These are phyloP conservation scores for Colletotrichum sp. DNA, from an alignment of 2,329 filamentous ascomycete genomes.

Conservation along the genomic window DNA sequence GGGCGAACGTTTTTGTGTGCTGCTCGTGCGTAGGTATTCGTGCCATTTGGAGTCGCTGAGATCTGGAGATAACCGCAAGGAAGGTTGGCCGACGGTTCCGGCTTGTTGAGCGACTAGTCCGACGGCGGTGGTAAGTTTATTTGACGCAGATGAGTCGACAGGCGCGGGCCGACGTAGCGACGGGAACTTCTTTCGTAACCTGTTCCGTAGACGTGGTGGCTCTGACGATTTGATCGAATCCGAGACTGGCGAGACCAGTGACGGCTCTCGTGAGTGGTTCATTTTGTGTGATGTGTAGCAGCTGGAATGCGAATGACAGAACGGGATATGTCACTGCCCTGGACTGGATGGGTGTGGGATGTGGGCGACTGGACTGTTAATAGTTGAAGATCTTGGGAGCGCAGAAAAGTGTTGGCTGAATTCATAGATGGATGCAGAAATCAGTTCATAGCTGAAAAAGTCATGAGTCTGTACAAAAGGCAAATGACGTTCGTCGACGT, in stretches of 20 bases:
- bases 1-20: constrained; percentile 22
- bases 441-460: background rate
- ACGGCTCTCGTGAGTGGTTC: constrained; percentile 24
- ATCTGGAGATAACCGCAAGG: constrained; percentile 31
- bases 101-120: constrained; percentile 17
- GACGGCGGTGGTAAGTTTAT: constrained; percentile 5
- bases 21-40: constrained; percentile 32
- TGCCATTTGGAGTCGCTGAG: constrained; percentile 37
- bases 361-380: background rate
- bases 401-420: background rate
- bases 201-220: constrained; percentile 24
- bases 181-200: constrained; percentile 33
- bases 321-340: background rate
- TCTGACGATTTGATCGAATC: constrained; percentile 19
- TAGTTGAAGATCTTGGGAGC: background rate
- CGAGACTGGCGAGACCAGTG: constrained; percentile 24
- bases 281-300: constrained; percentile 10
- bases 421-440: background rate
- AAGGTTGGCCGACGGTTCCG: constrained; percentile 11
- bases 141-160: constrained; percentile 27
- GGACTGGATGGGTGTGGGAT: background rate
- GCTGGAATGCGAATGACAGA: background rate
- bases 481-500: background rate
- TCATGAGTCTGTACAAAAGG: background rate
- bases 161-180: constrained; percentile 28